Conservation (phyloP, 345 rosid genomes). For the Murraya paniculata region DNA sequence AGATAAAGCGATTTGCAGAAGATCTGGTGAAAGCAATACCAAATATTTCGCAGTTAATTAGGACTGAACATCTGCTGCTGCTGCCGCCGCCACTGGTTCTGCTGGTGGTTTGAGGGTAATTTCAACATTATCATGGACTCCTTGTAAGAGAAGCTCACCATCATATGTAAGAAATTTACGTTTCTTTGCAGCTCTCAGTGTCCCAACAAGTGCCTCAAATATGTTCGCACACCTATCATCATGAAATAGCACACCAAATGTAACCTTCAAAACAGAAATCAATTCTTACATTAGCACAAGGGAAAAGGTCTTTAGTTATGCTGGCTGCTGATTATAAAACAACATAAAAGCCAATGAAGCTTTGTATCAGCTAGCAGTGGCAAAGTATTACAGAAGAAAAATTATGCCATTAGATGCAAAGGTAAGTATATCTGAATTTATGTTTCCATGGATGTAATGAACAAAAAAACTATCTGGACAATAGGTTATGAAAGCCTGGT, state of each 20-base stretch:
- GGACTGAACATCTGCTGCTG: constrained; percentile 15
- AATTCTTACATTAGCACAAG: background rate
- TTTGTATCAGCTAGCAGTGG: background rate
- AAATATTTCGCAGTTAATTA: background rate
- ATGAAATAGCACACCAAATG: constrained; percentile 80
- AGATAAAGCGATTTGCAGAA: background rate
- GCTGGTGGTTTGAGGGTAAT: constrained; percentile 61
- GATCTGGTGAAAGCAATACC: background rate
- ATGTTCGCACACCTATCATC: constrained; percentile 93
- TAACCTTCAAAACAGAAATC: constrained; percentile 49
- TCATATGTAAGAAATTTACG: constrained; percentile 67
- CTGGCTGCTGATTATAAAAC: background rate
- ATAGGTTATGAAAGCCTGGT: background rate
- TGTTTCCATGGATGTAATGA: background rate
- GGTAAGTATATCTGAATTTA: background rate
- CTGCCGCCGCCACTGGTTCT: constrained; percentile 21
- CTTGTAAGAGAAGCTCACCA: constrained; percentile 88
- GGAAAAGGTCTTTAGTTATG: background rate
- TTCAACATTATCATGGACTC: constrained; percentile 90
- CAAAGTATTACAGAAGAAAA: background rate
- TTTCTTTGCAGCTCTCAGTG: constrained; percentile 90
- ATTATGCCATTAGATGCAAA: background rate
- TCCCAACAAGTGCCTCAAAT: constrained; percentile 92
- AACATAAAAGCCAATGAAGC: background rate
- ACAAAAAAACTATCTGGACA: background rate